Evolutionary conservation across 768 basidiomycete species (phyloP).

Genomic region (Calocera cornea): DNA sequence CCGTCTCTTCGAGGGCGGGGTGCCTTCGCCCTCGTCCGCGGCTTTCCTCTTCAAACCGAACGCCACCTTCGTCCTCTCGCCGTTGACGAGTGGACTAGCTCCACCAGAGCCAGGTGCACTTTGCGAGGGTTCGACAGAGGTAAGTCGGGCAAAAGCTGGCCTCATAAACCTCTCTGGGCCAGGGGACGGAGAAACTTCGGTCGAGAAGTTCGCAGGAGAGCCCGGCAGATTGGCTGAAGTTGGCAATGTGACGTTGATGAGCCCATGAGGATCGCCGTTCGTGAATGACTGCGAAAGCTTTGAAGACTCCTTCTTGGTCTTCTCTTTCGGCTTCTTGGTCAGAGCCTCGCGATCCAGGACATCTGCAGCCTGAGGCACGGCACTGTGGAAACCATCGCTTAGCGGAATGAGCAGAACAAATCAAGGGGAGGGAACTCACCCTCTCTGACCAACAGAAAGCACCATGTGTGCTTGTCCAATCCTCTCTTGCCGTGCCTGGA

Average conservation of each 20-base stretch:
- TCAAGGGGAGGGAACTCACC: conserved; percentile 35
- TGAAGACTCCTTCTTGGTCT: conserved; percentile 49
- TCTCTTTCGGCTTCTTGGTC: conserved; percentile 62
- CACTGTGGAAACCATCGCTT: conserved; percentile 33
- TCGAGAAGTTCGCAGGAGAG: conserved; percentile 28
- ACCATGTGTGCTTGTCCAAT: conserved; percentile 95
- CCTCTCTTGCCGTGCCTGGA: conserved; percentile 85
- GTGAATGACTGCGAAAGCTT: conserved; percentile 29
- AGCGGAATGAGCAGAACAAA: not conserved
- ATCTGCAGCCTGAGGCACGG: conserved; percentile 72
- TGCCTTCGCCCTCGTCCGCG: conserved; percentile 48
- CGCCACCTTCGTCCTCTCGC: conserved; percentile 59
- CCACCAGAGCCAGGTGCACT: conserved; percentile 36
- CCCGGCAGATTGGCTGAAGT: conserved; percentile 36
- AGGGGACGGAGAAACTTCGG: conserved; percentile 33
- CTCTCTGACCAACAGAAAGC: conserved; percentile 82
- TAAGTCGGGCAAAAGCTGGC: conserved; percentile 9
- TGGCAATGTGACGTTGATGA: conserved; percentile 25
- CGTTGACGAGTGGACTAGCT: conserved; percentile 60
- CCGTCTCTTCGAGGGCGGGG: conserved; percentile 50
- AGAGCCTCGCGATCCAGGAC: conserved; percentile 71
- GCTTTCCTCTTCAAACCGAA: conserved; percentile 73
- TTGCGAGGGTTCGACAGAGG: conserved; percentile 34
- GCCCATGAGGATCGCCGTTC: conserved; percentile 31
- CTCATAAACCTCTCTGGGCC: conserved; percentile 8